A percentile compares a stretch with the other conserved stretches of the same genome.
phyloP scores from a whole-genome alignment of 1,139 yeast species.

The Candida dubliniensis region DNA sequence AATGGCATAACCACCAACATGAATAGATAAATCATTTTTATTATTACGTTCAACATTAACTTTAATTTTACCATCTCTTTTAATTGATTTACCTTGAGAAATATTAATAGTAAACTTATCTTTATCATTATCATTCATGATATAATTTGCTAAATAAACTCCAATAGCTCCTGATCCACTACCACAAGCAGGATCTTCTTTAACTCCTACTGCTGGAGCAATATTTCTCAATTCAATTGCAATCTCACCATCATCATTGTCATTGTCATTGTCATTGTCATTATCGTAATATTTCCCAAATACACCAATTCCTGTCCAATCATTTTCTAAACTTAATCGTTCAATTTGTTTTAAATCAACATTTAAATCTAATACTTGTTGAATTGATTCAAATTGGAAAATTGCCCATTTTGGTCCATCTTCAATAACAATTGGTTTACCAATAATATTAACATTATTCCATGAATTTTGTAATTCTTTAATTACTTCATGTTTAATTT shows the following conservation, averaged over 20 bases:
- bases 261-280: too few relatives aligned
- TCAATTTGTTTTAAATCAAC: conserved; percentile 29
- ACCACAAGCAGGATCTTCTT: conserved; percentile 57
- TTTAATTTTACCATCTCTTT: conserved; percentile 31
- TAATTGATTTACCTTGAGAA: conserved; percentile 35
- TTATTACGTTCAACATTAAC: conserved; percentile 18
- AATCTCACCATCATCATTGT: conserved; percentile 10
- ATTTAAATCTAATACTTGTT: conserved; percentile 26
- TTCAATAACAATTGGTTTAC: conserved; percentile 20
- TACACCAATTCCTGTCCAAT: conserved; percentile 34
- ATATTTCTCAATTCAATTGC: conserved; percentile 38
- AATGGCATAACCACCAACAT: conserved; percentile 29
- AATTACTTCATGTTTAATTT: conserved; percentile 18
- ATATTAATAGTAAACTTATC: conserved; percentile 13
- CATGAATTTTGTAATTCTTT: conserved; percentile 20
- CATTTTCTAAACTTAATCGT: conserved; percentile 17
- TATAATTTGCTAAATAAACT: conserved; percentile 19
- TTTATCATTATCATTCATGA: conserved; percentile 4
- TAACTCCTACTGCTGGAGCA: conserved; percentile 32
- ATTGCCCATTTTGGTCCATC: conserved; percentile 32
- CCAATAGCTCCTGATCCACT: conserved; percentile 45
- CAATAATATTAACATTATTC: conserved; percentile 14
- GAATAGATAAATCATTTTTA: conserved; percentile 19
- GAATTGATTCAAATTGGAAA: conserved; percentile 26
- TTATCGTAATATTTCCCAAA: conserved; percentile 38